Conservation (phyloP, 1,284 basidiomycete genomes). For the Hortiboletus rubellus region DNA sequence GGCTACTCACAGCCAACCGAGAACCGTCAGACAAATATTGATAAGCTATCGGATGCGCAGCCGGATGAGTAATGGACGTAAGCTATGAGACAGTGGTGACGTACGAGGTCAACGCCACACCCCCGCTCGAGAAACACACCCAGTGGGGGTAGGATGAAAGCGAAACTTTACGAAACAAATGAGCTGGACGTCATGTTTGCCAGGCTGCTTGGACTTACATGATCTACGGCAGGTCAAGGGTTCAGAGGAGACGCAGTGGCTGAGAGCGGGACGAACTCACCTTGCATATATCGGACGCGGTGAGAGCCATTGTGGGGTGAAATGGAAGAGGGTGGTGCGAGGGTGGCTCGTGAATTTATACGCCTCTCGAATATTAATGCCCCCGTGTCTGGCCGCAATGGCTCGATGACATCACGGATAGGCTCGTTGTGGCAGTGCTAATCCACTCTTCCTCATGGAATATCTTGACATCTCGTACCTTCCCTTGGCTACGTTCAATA, state of each 20-base stretch:
- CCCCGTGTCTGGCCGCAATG: too few species aligned
- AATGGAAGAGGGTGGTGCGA: not conserved
- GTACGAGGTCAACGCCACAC: constrained; percentile 66
- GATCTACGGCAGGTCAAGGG: constrained; percentile 25
- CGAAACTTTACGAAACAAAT: constrained; percentile 44
- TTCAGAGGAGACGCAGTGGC: constrained; percentile 1
- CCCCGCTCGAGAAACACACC: constrained; percentile 81
- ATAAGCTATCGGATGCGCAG: constrained; percentile 46
- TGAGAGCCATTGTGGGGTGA: constrained; percentile 59
- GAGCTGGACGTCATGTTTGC: constrained; percentile 5
- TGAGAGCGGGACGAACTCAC: constrained; percentile 33
- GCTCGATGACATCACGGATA: constrained; percentile 27
- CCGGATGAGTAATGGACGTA: not conserved
- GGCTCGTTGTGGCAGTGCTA: constrained; percentile 18
- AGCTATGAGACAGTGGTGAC: constrained; percentile 16
- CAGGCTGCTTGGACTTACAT: constrained; percentile 30
- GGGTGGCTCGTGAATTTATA: constrained; percentile 17
- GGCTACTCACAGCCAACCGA: constrained; percentile 65
- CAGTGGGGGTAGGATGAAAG: constrained; percentile 74
- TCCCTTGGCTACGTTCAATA: constrained; percentile 22
- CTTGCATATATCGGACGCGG: constrained; percentile 73
- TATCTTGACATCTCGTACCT: constrained; percentile 48
- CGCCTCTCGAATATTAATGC: too few species aligned
- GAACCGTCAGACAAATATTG: constrained; percentile 67
- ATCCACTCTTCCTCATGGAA: not conserved